These are phyloP conservation scores for Thalassiosira profunda DNA, from an alignment of 108 stramenopile genomes.

Conservation along the genomic window DNA sequence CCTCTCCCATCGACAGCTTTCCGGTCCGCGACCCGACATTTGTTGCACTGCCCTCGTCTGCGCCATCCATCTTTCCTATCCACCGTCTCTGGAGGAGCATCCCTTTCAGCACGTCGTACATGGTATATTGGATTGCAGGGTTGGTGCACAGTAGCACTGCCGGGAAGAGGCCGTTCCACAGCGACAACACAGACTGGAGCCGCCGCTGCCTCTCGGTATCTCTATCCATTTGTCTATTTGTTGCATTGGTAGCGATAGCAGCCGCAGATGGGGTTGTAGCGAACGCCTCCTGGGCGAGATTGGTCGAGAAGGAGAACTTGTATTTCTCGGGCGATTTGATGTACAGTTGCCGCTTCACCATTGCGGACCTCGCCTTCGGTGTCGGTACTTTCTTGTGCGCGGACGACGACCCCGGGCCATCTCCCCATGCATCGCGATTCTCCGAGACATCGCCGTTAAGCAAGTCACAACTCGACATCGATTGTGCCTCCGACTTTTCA, in stretches of 20 bases:
- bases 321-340: no score
- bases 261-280: background rate
- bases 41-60: no score
- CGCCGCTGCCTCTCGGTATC: slow-evolving; percentile 3
- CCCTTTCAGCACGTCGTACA: slow-evolving; percentile 83
- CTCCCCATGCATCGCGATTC: background rate
- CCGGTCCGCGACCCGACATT: slow-evolving; percentile 4
- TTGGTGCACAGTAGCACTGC: slow-evolving; percentile 92
- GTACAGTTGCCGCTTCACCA: slow-evolving; percentile 10
- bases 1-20: slow-evolving; percentile 58
- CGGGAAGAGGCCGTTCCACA: slow-evolving; percentile 92
- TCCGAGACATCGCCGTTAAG: background rate
- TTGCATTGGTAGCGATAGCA: background rate
- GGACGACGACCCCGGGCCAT: no score
- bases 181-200: slow-evolving; percentile 18
- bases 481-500: background rate
- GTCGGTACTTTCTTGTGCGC: no score
- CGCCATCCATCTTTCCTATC: no score
- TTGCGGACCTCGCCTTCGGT: no score
- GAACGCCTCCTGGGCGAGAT: slow-evolving; percentile 35
- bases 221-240: background rate
- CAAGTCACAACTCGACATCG: background rate
- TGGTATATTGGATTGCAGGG: slow-evolving; percentile 95
- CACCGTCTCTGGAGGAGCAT: slow-evolving; percentile 29
- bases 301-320: slow-evolving; percentile 34